phyloP scores from a whole-genome alignment of 2,329 filamentous ascomycete genomes.

The Aspergillus brunneoviolaceus region DNA sequence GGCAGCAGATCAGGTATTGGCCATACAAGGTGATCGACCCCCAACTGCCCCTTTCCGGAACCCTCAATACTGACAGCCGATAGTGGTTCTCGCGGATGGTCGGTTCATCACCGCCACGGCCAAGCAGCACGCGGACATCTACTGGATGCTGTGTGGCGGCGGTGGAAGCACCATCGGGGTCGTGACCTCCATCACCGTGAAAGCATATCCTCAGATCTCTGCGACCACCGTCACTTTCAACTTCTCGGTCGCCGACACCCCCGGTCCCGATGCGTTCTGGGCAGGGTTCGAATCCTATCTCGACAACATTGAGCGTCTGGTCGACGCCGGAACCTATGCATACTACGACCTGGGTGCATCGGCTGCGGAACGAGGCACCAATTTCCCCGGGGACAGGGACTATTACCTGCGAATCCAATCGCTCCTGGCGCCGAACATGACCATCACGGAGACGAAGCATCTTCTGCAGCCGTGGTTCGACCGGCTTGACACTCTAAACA shows the following conservation, averaged over 20 bases:
- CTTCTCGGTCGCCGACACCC: conserved; percentile 21
- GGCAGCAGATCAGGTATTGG: conserved; percentile 56
- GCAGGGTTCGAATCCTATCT: conserved; percentile 18
- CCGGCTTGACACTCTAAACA: conserved; percentile 17
- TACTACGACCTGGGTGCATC: conserved; percentile 25
- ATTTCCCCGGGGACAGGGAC: conserved; percentile 19
- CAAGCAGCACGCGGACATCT: conserved; percentile 41
- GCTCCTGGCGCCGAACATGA: conserved; percentile 24
- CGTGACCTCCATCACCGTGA: conserved; percentile 38
- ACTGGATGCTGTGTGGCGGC: conserved; percentile 55
- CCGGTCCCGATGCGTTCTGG: conserved; percentile 20
- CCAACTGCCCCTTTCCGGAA: background rate
- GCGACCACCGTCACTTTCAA: conserved; percentile 26
- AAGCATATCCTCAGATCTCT: conserved; percentile 18
- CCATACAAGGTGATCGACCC: conserved; percentile 37
- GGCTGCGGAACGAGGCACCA: conserved; percentile 12
- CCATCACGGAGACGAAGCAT: conserved; percentile 17
- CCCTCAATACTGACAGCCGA: background rate
- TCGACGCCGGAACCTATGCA: conserved; percentile 24
- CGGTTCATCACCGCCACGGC: conserved; percentile 22
- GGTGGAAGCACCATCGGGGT: conserved; percentile 54
- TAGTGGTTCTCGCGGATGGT: conserved; percentile 20
- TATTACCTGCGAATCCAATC: conserved; percentile 29
- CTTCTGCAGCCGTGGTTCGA: conserved; percentile 24
- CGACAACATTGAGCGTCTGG: conserved; percentile 21